Percentiles rank a stretch among this genome's conserved stretches.
phyloP scores from a whole-genome alignment of 2,329 filamentous ascomycete genomes.

The Thielaviopsis ethacetica region DNA sequence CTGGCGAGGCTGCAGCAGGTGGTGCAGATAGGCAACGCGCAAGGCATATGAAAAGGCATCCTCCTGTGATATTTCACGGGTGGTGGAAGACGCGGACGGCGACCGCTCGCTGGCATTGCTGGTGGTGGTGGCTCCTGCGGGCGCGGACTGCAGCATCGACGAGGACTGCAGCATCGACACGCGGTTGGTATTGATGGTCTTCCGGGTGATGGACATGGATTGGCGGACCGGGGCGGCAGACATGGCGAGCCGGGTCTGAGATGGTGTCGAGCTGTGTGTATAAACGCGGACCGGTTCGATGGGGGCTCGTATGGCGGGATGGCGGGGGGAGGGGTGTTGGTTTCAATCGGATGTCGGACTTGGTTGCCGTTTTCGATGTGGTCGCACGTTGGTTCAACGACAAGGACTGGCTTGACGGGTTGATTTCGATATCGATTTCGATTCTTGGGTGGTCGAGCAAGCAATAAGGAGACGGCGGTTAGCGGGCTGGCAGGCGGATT shows the following conservation, averaged over 20 bases:
- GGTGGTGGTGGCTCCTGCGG: background rate
- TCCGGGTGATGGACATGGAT: conserved; percentile 8
- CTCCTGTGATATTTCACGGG: conserved; percentile 42
- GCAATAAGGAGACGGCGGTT: background rate
- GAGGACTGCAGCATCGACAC: background rate
- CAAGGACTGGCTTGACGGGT: too few species aligned
- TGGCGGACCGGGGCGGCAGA: conserved; percentile 11
- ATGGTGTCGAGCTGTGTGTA: background rate
- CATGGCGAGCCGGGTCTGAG: conserved; percentile 4
- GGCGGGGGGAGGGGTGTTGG: background rate
- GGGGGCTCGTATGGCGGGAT: background rate
- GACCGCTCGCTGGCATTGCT: background rate
- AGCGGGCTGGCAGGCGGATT: background rate
- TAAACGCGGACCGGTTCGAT: background rate
- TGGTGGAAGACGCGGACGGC: conserved; percentile 9
- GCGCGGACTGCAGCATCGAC: too few species aligned
- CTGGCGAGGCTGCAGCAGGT: conserved; percentile 79
- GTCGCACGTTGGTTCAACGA: background rate
- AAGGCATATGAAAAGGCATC: conserved; percentile 88
- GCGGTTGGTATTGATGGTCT: conserved; percentile 12
- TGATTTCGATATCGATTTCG: background rate
- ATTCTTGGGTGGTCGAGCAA: background rate
- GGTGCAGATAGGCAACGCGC: conserved; percentile 77
- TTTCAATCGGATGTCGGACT: background rate
- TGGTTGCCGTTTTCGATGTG: too few species aligned